Evolutionary conservation across 495 filamentous ascomycete genomes (phyloP).

Genomic region (Xylaria cubensis): DNA sequence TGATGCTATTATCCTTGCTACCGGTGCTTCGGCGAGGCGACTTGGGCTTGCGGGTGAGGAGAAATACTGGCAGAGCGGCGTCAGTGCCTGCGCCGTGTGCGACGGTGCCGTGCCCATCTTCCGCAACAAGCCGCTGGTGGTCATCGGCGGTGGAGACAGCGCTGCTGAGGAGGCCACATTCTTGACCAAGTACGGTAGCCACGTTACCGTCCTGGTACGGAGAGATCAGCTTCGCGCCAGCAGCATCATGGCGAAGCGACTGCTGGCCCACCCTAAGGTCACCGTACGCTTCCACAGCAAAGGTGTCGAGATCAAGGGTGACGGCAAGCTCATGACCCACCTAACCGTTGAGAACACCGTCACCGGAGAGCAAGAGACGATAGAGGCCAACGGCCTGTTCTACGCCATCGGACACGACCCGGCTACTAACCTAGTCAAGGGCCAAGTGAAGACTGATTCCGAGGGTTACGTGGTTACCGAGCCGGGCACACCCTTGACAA

Average conservation of each 20-base stretch:
- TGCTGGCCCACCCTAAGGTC: slow-evolving; percentile 84
- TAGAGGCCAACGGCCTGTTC: slow-evolving; percentile 93
- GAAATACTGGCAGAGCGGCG: slow-evolving; percentile 94
- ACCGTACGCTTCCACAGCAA: slow-evolving; percentile 85
- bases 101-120: slow-evolving; percentile 98
- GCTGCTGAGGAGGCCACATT: slow-evolving; percentile 98
- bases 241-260: slow-evolving; percentile 88
- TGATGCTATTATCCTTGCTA: slow-evolving; percentile 91
- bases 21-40: slow-evolving; percentile 87
- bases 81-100: slow-evolving; percentile 96
- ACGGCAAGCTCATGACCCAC: slow-evolving; percentile 84
- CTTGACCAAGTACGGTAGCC: slow-evolving; percentile 94
- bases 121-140: slow-evolving; percentile 90
- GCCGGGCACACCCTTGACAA: slow-evolving; percentile 88
- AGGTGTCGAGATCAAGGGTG: slow-evolving; percentile 81
- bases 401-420: slow-evolving; percentile 98
- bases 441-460: slow-evolving; percentile 81
- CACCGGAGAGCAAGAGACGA: slow-evolving; percentile 76
- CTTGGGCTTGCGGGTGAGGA: slow-evolving; percentile 88
- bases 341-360: slow-evolving; percentile 80
- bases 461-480: slow-evolving; percentile 89
- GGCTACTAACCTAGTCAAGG: slow-evolving; percentile 85
- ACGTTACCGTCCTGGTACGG: slow-evolving; percentile 92
- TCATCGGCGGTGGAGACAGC: slow-evolving; percentile 96
- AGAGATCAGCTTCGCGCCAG: slow-evolving; percentile 83